Evolutionary conservation across 352 stramenopile species (phyloP).

Genomic region (Pythium guiyangense): DNA sequence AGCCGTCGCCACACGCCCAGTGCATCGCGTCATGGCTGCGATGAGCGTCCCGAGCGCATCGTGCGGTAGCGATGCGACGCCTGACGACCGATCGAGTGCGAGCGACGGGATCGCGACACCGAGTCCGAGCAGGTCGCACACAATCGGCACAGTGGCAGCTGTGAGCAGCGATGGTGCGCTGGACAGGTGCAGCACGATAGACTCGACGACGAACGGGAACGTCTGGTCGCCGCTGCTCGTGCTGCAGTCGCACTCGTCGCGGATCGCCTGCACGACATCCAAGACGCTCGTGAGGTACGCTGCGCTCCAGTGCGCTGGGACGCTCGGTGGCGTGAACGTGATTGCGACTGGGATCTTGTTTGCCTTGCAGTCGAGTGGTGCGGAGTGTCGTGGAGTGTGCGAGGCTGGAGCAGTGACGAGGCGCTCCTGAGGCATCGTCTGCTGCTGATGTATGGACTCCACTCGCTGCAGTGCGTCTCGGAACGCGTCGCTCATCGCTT

Average conservation of each 20-base stretch:
- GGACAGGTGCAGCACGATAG: conserved; percentile 5
- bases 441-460: neutral
- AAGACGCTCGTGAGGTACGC: conserved; percentile 15
- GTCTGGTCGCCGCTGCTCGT: conserved; percentile 6
- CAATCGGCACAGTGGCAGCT: conserved; percentile 3
- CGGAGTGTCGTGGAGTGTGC: too few species aligned
- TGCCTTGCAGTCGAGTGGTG: too few species aligned
- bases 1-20: neutral
- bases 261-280: conserved; percentile 13
- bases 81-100: conserved; percentile 5
- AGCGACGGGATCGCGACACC: conserved; percentile 9
- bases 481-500: conserved; percentile 7
- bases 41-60: conserved; percentile 12
- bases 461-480: conserved; percentile 6
- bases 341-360: conserved; percentile 8
- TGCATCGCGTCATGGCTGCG: conserved; percentile 5
- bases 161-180: conserved; percentile 8
- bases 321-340: conserved; percentile 9
- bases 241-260: conserved; percentile 8
- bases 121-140: conserved; percentile 6
- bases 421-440: too few species aligned
- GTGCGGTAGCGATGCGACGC: conserved; percentile 3
- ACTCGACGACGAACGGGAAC: conserved; percentile 8
- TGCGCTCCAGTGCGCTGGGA: conserved; percentile 10
- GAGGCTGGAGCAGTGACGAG: neutral